Evolutionary conservation across 2,329 filamentous ascomycete species (phyloP).

Genomic region (Colletotrichum abscissum): DNA sequence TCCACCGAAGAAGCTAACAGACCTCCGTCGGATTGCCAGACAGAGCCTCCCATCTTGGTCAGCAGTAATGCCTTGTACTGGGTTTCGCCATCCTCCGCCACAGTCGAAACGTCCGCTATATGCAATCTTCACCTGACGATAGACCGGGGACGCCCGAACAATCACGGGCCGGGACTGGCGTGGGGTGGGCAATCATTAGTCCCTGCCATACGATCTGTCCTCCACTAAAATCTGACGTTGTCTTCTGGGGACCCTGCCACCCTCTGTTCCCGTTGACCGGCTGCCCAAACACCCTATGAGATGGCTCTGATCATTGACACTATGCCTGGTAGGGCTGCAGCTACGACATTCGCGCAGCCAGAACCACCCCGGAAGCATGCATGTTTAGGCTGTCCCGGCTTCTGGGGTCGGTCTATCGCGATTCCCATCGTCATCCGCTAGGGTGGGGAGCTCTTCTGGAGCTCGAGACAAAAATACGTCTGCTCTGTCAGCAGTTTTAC

Average conservation of each 20-base stretch:
- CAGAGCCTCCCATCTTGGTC: not conserved
- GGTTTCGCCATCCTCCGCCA: conserved; percentile 6
- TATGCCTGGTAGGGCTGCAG: conserved; percentile 27
- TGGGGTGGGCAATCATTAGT: not conserved
- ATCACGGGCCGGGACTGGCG: conserved; percentile 6
- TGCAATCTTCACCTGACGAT: not conserved
- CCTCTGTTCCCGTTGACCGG: not conserved
- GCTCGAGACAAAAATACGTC: conserved; percentile 29
- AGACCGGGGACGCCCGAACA: not conserved
- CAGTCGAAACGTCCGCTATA: not conserved
- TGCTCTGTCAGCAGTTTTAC: conserved; percentile 28
- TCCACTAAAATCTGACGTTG: conserved; percentile 34
- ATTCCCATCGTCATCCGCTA: conserved; percentile 20
- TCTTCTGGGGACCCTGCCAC: conserved; percentile 12
- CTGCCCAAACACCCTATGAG: not conserved
- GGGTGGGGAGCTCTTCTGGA: not conserved
- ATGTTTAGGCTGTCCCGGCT: conserved; percentile 8
- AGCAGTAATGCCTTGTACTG: conserved; percentile 8
- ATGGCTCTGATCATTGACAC: not conserved
- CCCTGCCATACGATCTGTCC: conserved; percentile 17
- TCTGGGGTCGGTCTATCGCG: conserved; percentile 13
- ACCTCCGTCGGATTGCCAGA: not conserved
- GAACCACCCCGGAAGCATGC: conserved; percentile 5
- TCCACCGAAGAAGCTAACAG: not conserved
- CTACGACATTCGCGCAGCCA: not conserved